A percentile compares a stretch with the other conserved stretches of the same genome.
Conservation (phyloP, 1,284 basidiomycete genomes). For the Stygiomarasmius scandens region DNA sequence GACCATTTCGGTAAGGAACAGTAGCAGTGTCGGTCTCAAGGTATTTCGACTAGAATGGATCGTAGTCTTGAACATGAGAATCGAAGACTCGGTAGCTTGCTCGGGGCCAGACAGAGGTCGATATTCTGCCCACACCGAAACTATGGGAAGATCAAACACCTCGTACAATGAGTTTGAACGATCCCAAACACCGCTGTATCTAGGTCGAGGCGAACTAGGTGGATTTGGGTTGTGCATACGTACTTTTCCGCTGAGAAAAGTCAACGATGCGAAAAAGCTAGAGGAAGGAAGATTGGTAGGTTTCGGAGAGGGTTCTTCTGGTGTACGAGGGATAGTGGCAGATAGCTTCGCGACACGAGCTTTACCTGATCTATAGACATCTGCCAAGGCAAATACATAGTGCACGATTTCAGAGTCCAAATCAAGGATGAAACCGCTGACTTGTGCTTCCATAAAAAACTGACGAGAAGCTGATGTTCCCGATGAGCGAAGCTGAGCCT, state of each 20-base stretch:
- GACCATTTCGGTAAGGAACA: conserved; percentile 79
- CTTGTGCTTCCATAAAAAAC: conserved; percentile 70
- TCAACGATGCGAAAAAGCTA: conserved; percentile 72
- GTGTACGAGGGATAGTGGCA: conserved; percentile 46
- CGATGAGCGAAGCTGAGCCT: conserved; percentile 70
- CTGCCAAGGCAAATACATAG: conserved; percentile 78
- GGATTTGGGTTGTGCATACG: conserved; percentile 59
- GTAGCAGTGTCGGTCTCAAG: conserved; percentile 78
- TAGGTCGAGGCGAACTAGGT: conserved; percentile 38
- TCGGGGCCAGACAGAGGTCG: conserved; percentile 54
- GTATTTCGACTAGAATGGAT: conserved; percentile 87
- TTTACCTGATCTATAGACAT: conserved; percentile 85
- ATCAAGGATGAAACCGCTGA: conserved; percentile 86
- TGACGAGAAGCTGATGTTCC: conserved; percentile 53
- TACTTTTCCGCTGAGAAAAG: conserved; percentile 82
- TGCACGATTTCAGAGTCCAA: conserved; percentile 83
- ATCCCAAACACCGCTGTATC: conserved; percentile 41
- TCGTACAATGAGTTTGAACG: conserved; percentile 60
- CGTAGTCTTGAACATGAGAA: conserved; percentile 75
- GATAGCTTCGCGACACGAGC: conserved; percentile 71
- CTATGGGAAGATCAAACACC: conserved; percentile 73
- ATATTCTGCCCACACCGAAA: conserved; percentile 87
- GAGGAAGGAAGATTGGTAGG: conserved; percentile 45
- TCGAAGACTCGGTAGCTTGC: conserved; percentile 50
- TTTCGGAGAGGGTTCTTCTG: conserved; percentile 22